Evolutionary conservation across 2,329 filamentous ascomycete genomes (phyloP).

Genomic region (Verticillium alfalfae): DNA sequence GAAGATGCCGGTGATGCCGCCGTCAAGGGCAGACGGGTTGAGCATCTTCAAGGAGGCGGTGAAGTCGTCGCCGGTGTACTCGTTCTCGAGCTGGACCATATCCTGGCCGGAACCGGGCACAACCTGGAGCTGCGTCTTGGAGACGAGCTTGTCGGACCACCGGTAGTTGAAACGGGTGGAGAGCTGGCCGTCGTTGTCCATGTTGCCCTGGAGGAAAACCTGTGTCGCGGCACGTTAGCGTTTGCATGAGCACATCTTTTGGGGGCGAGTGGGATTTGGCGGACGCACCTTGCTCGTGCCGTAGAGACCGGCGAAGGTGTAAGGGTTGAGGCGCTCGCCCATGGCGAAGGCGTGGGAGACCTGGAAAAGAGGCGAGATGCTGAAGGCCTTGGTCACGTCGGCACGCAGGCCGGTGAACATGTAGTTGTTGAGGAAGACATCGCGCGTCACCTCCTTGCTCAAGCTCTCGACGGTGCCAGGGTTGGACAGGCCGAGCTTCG

Average conservation of each 20-base stretch:
- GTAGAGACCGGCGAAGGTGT: constrained; percentile 90
- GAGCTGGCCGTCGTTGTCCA: constrained; percentile 88
- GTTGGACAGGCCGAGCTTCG: constrained; percentile 82
- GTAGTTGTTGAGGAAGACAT: constrained; percentile 93
- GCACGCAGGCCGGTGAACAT: constrained; percentile 96
- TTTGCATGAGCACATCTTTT: background rate
- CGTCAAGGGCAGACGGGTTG: constrained; percentile 91
- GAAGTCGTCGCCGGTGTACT: constrained; percentile 92
- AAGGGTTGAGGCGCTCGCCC: constrained; percentile 88
- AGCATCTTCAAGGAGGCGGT: constrained; percentile 87
- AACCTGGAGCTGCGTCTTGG: constrained; percentile 85
- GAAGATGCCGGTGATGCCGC: constrained; percentile 88
- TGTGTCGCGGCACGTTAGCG: constrained; percentile 28
- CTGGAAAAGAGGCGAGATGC: constrained; percentile 89
- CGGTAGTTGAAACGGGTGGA: constrained; percentile 89
- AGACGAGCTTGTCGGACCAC: constrained; percentile 73
- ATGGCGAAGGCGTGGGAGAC: constrained; percentile 95
- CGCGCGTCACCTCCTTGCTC: constrained; percentile 86
- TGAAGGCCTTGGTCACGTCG: constrained; percentile 95
- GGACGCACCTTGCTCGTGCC: constrained; percentile 79
- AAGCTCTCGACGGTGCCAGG: constrained; percentile 89
- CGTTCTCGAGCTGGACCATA: constrained; percentile 90
- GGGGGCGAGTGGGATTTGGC: background rate
- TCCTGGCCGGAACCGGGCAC: constrained; percentile 71
- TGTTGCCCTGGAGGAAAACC: constrained; percentile 92